A percentile compares a stretch with the other conserved stretches of the same genome.
These are phyloP conservation scores for Exophiala sp. DNA, from an alignment of 2,329 filamentous ascomycete species.

Conservation along the genomic window DNA sequence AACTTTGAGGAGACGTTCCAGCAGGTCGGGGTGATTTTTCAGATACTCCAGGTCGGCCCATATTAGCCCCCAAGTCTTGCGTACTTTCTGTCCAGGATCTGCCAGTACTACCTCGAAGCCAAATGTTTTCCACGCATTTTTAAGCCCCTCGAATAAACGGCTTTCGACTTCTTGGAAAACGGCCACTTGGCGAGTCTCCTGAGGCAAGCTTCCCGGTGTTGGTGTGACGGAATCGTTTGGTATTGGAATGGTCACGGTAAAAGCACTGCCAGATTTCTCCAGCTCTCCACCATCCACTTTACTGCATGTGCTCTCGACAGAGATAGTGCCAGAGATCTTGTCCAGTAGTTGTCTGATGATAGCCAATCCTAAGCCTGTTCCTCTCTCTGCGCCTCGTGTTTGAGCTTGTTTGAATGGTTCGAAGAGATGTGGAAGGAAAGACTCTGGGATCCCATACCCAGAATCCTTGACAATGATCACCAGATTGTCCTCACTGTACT, in stretches of 20 bases:
- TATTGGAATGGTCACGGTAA: conserved; percentile 23
- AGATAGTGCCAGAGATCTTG: conserved; percentile 32
- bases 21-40: conserved; percentile 19
- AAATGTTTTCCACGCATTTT: conserved; percentile 28
- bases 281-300: conserved; percentile 17
- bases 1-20: conserved; percentile 24
- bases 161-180: conserved; percentile 20
- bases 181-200: conserved; percentile 13
- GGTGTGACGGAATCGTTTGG: neutral
- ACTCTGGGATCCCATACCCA: conserved; percentile 34
- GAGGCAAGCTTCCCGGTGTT: neutral
- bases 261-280: conserved; percentile 25
- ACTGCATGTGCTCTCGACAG: conserved; percentile 30
- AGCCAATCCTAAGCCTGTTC: conserved; percentile 32
- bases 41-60: conserved; percentile 30
- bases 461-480: conserved; percentile 49
- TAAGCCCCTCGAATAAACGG: conserved; percentile 26
- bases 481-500: conserved; percentile 52
- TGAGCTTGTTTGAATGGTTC: conserved; percentile 55
- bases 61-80: conserved; percentile 27
- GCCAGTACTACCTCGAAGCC: conserved; percentile 25
- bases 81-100: conserved; percentile 22
- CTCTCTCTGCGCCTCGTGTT: conserved; percentile 31
- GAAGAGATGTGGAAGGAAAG: conserved; percentile 64
- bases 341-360: conserved; percentile 32